Base-by-base conservation (phyloP, 805 yeast species). In the Candida xiaguanensis region DNA sequence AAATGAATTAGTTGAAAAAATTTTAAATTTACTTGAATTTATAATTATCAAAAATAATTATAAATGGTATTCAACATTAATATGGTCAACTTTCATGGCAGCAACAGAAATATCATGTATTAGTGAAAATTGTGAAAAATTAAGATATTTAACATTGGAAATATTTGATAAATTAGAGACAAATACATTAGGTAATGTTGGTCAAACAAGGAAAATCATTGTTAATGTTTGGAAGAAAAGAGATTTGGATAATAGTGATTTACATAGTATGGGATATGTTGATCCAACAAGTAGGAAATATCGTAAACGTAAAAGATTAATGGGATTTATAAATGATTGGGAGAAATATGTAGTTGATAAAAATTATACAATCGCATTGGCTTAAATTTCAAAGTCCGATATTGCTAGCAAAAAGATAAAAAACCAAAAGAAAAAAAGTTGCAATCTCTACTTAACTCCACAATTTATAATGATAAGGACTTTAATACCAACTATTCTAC, bases 11-110 rank as follows among this genome's bases (percentile, higher is more conserved):
- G 58, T 59, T 7, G 38, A 45, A 13, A 39, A 41, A 32, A 38
- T 51, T 1, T 46, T 47, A 30, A 47, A 43, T n/a, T 41, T 51
- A 23, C 45, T 61, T 41, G 54, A 55, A 18, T 52, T 47, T 34
- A 48, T 61, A 13, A 48, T 61, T 12, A 37, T 59, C 16, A 44
- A 58, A 34, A 48, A 56, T 31, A 52, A 55, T 31, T 56, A 50
- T 39, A 52, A 52, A 39, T 60, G 65, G 65, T 49, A 44, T 25
- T 50, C 63, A 4, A 56, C 59, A n/a, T 44, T 59, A 23, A 37
- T 60, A 11, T 61, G 67, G 67, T 42, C 61, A 3, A 41, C 58
- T 14, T 61, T 51, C 38, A 46, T 61, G 17, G 48, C 50, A 18
- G 50, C 54, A n/a, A 46, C 49, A 12, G 61, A 60, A 40, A 58